phyloP scores from a whole-genome alignment of 2,329 filamentous ascomycete species.

The Fusarium floridanum region DNA sequence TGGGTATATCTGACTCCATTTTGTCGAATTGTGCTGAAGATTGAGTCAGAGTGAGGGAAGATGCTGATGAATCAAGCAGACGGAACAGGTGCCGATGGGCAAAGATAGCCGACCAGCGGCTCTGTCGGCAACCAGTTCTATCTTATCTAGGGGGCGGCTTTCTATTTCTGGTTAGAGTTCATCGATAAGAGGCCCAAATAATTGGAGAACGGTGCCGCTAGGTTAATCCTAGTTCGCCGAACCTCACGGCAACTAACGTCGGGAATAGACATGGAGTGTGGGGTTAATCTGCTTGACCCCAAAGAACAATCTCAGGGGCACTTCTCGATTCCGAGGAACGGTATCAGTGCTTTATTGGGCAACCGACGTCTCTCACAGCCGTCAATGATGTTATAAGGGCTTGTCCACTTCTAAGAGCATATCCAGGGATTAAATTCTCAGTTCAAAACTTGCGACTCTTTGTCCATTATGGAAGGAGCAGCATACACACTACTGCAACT shows the following conservation, averaged over 20 bases:
- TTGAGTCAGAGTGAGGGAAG: background rate
- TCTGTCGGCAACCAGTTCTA: background rate
- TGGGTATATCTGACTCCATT: background rate
- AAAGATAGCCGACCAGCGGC: background rate
- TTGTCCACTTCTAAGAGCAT: accelerated
- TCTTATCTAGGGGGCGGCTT: background rate
- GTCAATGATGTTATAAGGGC: background rate
- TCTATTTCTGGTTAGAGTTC: background rate
- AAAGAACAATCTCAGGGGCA: background rate
- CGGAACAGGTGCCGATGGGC: background rate
- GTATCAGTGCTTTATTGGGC: background rate
- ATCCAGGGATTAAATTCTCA: too few relatives aligned
- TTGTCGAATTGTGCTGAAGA: background rate
- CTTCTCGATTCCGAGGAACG: background rate
- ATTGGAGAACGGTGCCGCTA: background rate
- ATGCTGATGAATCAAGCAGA: background rate
- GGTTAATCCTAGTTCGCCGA: background rate
- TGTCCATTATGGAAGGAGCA: too few relatives aligned
- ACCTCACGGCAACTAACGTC: background rate
- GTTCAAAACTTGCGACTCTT: accelerated
- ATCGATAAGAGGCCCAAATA: background rate
- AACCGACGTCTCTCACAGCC: background rate
- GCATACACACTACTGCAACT: too few relatives aligned
- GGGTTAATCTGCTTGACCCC: background rate
- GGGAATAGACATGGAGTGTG: background rate